Evolutionary conservation across 768 basidiomycete genomes (phyloP).

Genomic region (Lactarius akahatsu): DNA sequence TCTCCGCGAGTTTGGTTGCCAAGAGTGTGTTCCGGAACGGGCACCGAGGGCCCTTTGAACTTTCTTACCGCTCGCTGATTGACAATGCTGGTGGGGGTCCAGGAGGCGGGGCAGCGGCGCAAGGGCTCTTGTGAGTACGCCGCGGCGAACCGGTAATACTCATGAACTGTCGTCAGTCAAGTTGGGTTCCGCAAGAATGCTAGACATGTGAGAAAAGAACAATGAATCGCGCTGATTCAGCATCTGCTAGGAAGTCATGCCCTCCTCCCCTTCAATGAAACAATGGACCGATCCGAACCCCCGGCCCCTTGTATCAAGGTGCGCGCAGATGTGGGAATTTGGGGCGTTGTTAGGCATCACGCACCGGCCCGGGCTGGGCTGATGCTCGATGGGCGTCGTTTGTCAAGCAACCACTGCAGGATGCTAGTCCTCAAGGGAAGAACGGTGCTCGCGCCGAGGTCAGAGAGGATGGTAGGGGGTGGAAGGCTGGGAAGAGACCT

Average conservation of each 20-base stretch:
- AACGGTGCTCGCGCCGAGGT: not conserved
- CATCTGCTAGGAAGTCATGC: not conserved
- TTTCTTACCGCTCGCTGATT: not conserved
- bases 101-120: conserved; percentile 7
- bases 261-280: not conserved
- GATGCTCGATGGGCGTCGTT: not conserved
- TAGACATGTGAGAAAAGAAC: not conserved
- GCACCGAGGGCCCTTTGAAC: conserved; percentile 11
- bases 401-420: not conserved
- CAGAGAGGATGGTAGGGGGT: not conserved
- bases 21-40: conserved; percentile 4
- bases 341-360: not conserved
- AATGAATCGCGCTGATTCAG: not conserved
- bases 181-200: not conserved
- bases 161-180: not conserved
- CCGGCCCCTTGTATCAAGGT: not conserved
- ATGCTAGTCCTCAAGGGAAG: not conserved
- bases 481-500: conserved; percentile 1
- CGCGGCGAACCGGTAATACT: not conserved
- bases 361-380: not conserved
- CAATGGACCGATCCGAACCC: not conserved
- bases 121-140: not conserved
- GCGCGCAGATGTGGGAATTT: not conserved
- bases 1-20: not conserved
- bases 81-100: not conserved